These are phyloP conservation scores for Myrica gale DNA, from an alignment of 306 rosid genomes.

Conservation along the genomic window DNA sequence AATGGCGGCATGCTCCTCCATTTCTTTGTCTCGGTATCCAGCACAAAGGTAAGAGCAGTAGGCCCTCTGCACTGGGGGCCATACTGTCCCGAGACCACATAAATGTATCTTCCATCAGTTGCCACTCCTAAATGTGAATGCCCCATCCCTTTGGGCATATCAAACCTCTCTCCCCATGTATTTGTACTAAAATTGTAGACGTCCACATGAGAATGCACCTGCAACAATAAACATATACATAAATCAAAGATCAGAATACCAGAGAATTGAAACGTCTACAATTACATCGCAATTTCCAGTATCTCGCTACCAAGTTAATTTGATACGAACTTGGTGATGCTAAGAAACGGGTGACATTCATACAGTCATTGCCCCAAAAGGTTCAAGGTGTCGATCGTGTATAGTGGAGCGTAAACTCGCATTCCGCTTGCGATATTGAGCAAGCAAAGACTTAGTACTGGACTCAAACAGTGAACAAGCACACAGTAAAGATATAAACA, in stretches of 20 bases:
- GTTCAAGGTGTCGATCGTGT: not conserved
- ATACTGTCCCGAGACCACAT: slow-evolving; percentile 74
- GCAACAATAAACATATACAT: slow-evolving; percentile 15
- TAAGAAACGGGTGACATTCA: not conserved
- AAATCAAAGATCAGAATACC: slow-evolving; percentile 4
- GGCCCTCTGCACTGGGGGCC: slow-evolving; percentile 91
- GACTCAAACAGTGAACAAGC: slow-evolving; percentile 4
- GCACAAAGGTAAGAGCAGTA: slow-evolving; percentile 48
- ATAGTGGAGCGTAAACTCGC: not conserved
- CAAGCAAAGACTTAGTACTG: not conserved
- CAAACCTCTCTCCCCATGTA: slow-evolving; percentile 58
- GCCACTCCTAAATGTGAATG: slow-evolving; percentile 86
- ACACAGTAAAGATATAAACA: not conserved
- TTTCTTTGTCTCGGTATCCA: slow-evolving; percentile 66
- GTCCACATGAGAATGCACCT: slow-evolving; percentile 92
- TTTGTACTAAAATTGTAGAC: slow-evolving; percentile 58
- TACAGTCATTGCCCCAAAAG: not conserved
- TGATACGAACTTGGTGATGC: not conserved
- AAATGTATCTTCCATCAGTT: slow-evolving; percentile 82
- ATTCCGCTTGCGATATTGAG: not conserved
- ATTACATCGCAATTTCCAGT: not conserved
- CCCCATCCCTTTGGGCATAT: slow-evolving; percentile 82
- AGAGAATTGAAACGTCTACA: not conserved
- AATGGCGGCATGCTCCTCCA: slow-evolving; percentile 71
- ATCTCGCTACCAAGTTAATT: not conserved